phyloP scores from a whole-genome alignment of 2,329 filamentous ascomycete genomes.

The Exophiala xenobiotica region DNA sequence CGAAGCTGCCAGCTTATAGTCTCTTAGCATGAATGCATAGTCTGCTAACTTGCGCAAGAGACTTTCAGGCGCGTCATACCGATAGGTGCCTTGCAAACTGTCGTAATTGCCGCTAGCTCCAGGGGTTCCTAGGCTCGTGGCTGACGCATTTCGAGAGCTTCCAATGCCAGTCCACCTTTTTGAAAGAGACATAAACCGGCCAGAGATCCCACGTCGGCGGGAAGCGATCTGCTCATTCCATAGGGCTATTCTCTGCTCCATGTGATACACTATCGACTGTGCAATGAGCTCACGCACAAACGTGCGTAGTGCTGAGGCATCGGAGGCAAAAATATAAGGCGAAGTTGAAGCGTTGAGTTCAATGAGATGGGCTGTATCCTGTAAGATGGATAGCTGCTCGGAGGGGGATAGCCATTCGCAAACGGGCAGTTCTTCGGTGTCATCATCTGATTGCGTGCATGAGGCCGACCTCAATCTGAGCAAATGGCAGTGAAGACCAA shows the following conservation, averaged over 20 bases:
- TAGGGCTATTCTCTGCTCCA: constrained; percentile 85
- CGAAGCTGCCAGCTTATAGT: constrained; percentile 88
- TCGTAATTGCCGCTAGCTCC: constrained; percentile 67
- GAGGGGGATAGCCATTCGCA: constrained; percentile 86
- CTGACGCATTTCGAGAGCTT: constrained; percentile 58
- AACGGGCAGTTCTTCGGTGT: constrained; percentile 73
- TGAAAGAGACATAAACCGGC: constrained; percentile 90
- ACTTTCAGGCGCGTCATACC: constrained; percentile 79
- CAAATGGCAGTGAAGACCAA: constrained; percentile 92
- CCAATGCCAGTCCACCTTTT: constrained; percentile 87
- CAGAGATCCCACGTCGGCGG: constrained; percentile 79
- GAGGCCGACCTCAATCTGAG: constrained; percentile 80
- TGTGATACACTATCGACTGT: constrained; percentile 90
- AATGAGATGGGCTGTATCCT: constrained; percentile 53
- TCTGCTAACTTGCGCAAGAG: constrained; percentile 91
- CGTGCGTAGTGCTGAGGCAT: constrained; percentile 80
- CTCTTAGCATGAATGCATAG: constrained; percentile 93
- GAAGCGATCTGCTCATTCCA: constrained; percentile 99
- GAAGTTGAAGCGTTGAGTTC: constrained; percentile 67
- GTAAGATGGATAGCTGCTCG: constrained; percentile 77
- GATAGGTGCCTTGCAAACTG: constrained; percentile 73
- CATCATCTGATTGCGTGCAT: constrained; percentile 86
- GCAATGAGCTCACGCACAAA: constrained; percentile 94
- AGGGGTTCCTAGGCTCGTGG: constrained; percentile 50
- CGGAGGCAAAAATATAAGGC: constrained; percentile 85